Base-by-base conservation (phyloP, 2,329 filamentous ascomycete genomes). In the Chaetomiaceae sp. region DNA sequence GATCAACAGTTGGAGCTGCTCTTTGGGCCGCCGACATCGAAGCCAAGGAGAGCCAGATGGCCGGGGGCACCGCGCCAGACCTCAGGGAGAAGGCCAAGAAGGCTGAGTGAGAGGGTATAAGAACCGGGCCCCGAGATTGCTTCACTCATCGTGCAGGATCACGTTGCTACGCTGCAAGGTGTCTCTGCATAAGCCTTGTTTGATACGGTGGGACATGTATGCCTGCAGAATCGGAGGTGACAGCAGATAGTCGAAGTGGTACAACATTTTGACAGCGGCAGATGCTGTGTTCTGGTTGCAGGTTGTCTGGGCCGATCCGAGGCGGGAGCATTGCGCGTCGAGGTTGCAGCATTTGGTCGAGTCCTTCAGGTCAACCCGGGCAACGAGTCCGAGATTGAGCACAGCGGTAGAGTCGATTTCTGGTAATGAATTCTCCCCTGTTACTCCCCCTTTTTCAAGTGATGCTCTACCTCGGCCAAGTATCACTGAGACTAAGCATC, bases 21-120 rank as follows among this genome's bases (percentile, higher is more conserved):
- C 74, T 97, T n/a, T 96, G 91, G 91, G 91, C 92, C 37, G 88
- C 89, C 17, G 91, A 95, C 68, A 81, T 95, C 54, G 90, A 95
- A 69, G 68, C 71, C 25, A 76, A 77, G 61, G 72, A 74, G 52
- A 75, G 70, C 9, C 68, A 70, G 37, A 80, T 80, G 75, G 72
- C 73, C 9, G 66, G 72, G 48, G 70, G 73, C 56, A 80, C 77
- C 14, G 77, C 77, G n/a, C 78, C 78, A 1, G 69, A 65, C 14
- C 65, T 81, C 39, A 71, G 76, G 40, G 75, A 79, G 59, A 69
- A 73, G 38, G 77, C 75, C 29, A 74, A 75, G 61, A 75, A 78
- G 58, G 72, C 71, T 56, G 74, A 80, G 61, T 77, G 68, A 64
- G 52, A 48, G 36, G 38, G 15, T 11, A 43, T 37, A 15, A 11